These are phyloP conservation scores for Boletus pseudopeckii DNA, from an alignment of 768 basidiomycete species.

Conservation along the genomic window DNA sequence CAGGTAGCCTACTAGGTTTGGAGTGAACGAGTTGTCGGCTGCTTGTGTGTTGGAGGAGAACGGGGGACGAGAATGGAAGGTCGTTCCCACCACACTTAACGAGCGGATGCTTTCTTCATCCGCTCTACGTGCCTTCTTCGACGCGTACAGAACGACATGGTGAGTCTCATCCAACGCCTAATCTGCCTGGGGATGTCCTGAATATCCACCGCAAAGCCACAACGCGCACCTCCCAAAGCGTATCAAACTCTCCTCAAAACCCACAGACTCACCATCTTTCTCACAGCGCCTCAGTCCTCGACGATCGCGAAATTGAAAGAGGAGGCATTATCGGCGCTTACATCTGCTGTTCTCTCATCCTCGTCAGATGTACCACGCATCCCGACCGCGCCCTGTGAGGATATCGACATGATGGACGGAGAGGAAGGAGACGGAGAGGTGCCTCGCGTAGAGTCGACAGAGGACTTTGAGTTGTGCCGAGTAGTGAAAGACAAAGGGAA, in stretches of 20 bases:
- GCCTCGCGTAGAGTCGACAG: constrained; percentile 33
- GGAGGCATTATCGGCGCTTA: constrained; percentile 60
- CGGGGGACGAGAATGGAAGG: constrained; percentile 22
- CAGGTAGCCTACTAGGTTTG: constrained; percentile 6
- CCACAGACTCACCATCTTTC: constrained; percentile 64
- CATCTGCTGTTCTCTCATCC: constrained; percentile 39
- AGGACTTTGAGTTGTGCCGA: constrained; percentile 66
- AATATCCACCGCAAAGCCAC: constrained; percentile 38
- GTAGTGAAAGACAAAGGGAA: constrained; percentile 50
- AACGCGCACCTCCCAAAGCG: constrained; percentile 53
- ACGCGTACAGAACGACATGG: constrained; percentile 15
- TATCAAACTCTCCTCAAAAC: constrained; percentile 71
- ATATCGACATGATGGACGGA: constrained; percentile 20
- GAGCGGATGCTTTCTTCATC: no score
- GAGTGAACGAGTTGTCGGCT: constrained; percentile 5
- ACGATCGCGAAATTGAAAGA: constrained; percentile 58
- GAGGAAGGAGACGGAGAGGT: constrained; percentile 18
- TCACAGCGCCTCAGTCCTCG: constrained; percentile 51
- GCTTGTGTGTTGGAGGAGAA: constrained; percentile 18
- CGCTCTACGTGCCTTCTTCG: background rate
- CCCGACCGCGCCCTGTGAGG: constrained; percentile 30
- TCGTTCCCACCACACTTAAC: constrained; percentile 17
- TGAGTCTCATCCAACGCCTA: constrained; percentile 1
- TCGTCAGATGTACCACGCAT: constrained; percentile 29
- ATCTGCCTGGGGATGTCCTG: background rate